A percentile compares a stretch with the other conserved stretches of the same genome.
These are phyloP conservation scores for Hemileia vastatrix DNA, from an alignment of 1,284 basidiomycete genomes.

Conservation along the genomic window DNA sequence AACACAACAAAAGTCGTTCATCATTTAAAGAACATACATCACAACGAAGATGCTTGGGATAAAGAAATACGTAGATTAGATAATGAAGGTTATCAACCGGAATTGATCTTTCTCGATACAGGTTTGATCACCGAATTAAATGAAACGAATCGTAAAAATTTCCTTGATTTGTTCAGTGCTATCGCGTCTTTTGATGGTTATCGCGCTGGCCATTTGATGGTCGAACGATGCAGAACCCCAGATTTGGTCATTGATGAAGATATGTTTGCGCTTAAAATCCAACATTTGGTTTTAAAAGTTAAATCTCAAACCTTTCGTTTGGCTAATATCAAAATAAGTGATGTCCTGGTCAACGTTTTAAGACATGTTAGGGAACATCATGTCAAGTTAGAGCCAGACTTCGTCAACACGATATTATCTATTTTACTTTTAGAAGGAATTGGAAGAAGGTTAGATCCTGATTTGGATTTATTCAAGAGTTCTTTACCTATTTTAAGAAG, in stretches of 20 bases:
- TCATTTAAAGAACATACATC: background rate
- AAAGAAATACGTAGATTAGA: slow-evolving; percentile 59
- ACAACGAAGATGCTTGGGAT: slow-evolving; percentile 60
- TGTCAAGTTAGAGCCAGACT: slow-evolving; percentile 98
- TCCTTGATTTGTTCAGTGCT: slow-evolving; percentile 90
- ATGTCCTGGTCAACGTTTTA: slow-evolving; percentile 80
- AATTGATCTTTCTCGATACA: slow-evolving; percentile 92
- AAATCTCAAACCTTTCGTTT: slow-evolving; percentile 95
- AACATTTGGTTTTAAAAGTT: slow-evolving; percentile 82
- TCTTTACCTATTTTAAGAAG: slow-evolving; percentile 80
- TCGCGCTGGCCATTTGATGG: slow-evolving; percentile 86
- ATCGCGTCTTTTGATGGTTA: slow-evolving; percentile 96
- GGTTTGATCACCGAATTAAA: slow-evolving; percentile 84
- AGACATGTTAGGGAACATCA: slow-evolving; percentile 82
- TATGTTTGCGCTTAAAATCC: slow-evolving; percentile 93
- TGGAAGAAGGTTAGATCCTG: slow-evolving; percentile 82
- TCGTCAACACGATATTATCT: slow-evolving; percentile 51
- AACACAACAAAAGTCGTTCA: slow-evolving; percentile 11
- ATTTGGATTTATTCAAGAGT: slow-evolving; percentile 84
- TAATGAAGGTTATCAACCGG: slow-evolving; percentile 72
- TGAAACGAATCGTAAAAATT: slow-evolving; percentile 72
- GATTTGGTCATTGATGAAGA: slow-evolving; percentile 83
- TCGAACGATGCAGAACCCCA: slow-evolving; percentile 85
- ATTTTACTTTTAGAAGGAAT: slow-evolving; percentile 92
- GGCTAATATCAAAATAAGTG: slow-evolving; percentile 88